Evolutionary conservation across 2,329 filamentous ascomycete species (phyloP), one percentile per base, ranked within the genome.

Genomic region (Alternaria hordeiaustralica): DNA sequence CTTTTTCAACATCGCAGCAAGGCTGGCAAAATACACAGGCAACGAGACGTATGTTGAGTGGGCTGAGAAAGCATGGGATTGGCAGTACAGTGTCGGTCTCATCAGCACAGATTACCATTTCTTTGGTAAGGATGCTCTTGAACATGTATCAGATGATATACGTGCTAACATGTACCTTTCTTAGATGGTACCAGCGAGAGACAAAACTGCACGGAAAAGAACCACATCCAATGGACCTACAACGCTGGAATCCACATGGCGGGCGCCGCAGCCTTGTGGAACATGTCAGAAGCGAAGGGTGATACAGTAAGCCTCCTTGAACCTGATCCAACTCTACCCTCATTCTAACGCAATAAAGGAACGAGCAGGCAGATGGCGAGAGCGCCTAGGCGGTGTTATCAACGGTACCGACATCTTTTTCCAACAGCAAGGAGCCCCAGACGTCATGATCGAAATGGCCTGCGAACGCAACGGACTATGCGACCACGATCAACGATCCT

Each of bases 1-100:
- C 11, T 89, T 96, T 78, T 93, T 96, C 80, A 90, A 94, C 76
- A 85, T 96, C 33, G 89, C 90, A 1, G 91, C 92, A 0, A 88
- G 92, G 12, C 84, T 94, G 13, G 90, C 89, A 10, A 87, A 89
- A 55, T 87, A 87, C 55, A 91, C 89, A 0, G 87, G 86, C 15
- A 89, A 91, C 71, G 75, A 83, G 25, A 75, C 71, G 18, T 77
- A 76, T 55, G 18, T 64, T 10, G 84, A 89, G 7, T 92, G 90
- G 90, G 90, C 90, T 2, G 75, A 84, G 41, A 87, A 84, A 68
- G 78, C 87, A 12, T 91, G 89, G 87, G 84, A 86, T 51, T 89
- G 81, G 79, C 79, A 84, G 49, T 62, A 67, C 0, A 71, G 68
- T 12, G 79, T 87, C 5, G 84, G 85, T 4, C 81, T 88, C 51